Base-by-base conservation (phyloP, 345 rosid genomes). In the Eucalyptus curtisii region DNA sequence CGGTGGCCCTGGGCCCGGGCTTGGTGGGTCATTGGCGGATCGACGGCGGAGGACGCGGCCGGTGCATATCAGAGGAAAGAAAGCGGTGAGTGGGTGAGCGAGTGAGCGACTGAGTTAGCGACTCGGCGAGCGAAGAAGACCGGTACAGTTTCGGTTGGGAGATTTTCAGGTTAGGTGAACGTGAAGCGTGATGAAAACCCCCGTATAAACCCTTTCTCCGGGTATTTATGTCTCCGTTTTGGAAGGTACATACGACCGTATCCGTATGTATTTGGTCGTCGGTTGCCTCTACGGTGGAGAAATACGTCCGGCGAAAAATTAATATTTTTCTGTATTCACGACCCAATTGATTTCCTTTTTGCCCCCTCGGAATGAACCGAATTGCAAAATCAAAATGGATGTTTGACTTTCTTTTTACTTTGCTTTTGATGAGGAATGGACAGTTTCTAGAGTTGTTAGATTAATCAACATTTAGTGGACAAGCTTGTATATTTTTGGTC, bases 21-120 rank as follows among this genome's bases (percentile, higher is more conserved):
- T 25, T 86, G 92, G 87, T 86, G 93, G 66, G 93, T 92, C 98
- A 96, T 96, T 80, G 92, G 89, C 90, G 59, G 64, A 88, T 87
- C 85, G 37, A 95, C 95, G 96, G 96, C 95, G 96, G 96, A 94
- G 47, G 84, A 40, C 47, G 8, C 84, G 59, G 42, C 87, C 87
- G 52, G 87, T 9, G 55, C 87, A 47, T 85, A 47, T n/a, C 57
- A 49, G 13, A 42, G 52, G 5, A 85, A 85, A 22, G 57, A 8
- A 52, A 52, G 7, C 57, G 57, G 57, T 20, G 42, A n/a, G 84
- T 20, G 47, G 47, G 30, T 15, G 76, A 15, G 80, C 13, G 44
- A 17, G 4, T 10, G 81, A 37, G 42, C 79, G 79, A 15, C 42
- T 9, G 42, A 31, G 22, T 85, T 59, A 84, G 31, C 48, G 44